Conservation (phyloP, 257 asterid species). For the Leonotis leonurus region DNA sequence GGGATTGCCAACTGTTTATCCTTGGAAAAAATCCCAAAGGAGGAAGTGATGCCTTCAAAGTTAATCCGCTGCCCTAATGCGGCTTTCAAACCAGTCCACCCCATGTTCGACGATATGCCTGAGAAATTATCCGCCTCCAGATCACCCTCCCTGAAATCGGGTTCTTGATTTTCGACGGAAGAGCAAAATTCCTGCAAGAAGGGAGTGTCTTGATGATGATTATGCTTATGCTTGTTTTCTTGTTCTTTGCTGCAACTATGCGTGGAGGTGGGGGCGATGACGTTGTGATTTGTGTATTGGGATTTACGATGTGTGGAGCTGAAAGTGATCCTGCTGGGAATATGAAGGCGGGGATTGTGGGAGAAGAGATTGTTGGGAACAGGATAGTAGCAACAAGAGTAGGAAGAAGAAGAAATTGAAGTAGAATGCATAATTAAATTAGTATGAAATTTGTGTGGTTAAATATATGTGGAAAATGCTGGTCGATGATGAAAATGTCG, state of each 20-base stretch:
- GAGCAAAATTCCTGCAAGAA: constrained; percentile 33
- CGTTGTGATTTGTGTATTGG: constrained; percentile 18
- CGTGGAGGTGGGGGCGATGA: constrained; percentile 34
- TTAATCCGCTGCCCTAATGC: constrained; percentile 90
- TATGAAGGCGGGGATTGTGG: constrained; percentile 27
- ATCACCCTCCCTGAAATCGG: constrained; percentile 23
- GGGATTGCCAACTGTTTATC: constrained; percentile 71
- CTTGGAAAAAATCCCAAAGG: constrained; percentile 53
- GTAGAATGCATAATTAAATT: constrained; percentile 50
- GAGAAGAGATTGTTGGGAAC: constrained; percentile 39
- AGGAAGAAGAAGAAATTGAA: constrained; percentile 58
- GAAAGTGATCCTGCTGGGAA: constrained; percentile 14
- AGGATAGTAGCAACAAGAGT: constrained; percentile 45
- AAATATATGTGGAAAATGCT: neutral
- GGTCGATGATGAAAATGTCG: neutral
- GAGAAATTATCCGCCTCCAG: constrained; percentile 6
- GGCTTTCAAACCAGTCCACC: constrained; percentile 77
- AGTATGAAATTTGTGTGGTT: constrained; percentile 14
- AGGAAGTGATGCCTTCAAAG: constrained; percentile 62
- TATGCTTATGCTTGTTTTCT: constrained; percentile 30
- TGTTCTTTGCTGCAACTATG: constrained; percentile 58
- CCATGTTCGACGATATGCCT: constrained; percentile 54
- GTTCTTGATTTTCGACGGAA: constrained; percentile 21
- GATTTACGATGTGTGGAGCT: constrained; percentile 16
- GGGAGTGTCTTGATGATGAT: constrained; percentile 21